Conservation (phyloP, 106 monocot species). For the Iris macrosiphon region DNA sequence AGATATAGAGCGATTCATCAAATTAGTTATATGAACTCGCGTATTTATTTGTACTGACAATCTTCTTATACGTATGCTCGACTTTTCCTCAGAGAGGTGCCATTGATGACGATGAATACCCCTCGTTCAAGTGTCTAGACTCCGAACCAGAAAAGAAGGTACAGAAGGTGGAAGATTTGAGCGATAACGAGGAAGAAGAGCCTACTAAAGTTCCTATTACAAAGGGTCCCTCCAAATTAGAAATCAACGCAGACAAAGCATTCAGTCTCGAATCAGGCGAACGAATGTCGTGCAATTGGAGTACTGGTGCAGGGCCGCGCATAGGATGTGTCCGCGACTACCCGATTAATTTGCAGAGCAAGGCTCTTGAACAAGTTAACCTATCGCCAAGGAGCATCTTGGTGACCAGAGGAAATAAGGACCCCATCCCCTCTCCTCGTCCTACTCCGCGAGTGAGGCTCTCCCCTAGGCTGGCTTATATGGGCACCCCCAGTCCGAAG, state of each 20-base stretch:
- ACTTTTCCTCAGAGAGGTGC: constrained; percentile 3
- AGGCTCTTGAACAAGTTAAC: background rate
- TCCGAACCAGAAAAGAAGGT: background rate
- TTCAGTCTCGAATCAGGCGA: background rate
- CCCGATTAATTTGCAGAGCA: background rate
- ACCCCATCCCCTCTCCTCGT: background rate
- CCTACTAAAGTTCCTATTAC: background rate
- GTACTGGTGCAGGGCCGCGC: constrained; percentile 1
- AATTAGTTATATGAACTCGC: background rate
- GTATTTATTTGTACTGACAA: too few relatives aligned
- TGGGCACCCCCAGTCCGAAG: background rate
- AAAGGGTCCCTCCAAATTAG: background rate
- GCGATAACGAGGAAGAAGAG: background rate
- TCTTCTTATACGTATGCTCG: background rate
- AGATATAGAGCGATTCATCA: too few relatives aligned
- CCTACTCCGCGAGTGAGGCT: background rate
- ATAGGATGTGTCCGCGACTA: constrained; percentile 9
- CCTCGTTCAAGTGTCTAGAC: constrained; percentile 1
- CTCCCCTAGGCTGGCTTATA: background rate
- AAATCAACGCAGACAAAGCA: background rate
- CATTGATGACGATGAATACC: constrained; percentile 7
- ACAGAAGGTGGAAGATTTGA: background rate
- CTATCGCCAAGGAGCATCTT: constrained; percentile 1
- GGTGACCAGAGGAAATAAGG: background rate
- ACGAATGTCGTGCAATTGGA: background rate